phyloP scores from a whole-genome alignment of 768 basidiomycete species.

The Kwoniella sp. region DNA sequence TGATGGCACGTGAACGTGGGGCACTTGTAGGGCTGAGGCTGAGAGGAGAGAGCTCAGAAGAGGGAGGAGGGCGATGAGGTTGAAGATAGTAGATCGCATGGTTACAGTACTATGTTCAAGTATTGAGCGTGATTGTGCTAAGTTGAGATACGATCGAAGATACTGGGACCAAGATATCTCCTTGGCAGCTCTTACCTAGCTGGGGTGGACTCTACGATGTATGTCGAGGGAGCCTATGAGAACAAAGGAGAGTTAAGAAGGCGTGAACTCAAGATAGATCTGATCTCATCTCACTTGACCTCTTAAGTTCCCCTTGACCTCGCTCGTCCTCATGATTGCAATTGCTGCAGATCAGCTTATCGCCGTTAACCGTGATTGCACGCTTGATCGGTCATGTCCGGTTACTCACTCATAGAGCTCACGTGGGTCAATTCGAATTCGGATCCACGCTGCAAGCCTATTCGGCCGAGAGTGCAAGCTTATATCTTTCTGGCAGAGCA shows the following conservation, averaged over 20 bases:
- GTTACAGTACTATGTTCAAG: no score
- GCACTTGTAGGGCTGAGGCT: constrained; percentile 33
- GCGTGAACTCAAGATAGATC: no score
- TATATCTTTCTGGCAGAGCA: no score
- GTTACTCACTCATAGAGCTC: not conserved
- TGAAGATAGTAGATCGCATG: not conserved
- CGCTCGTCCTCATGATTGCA: not conserved
- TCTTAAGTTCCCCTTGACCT: not conserved
- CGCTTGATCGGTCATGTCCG: not conserved
- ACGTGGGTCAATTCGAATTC: not conserved
- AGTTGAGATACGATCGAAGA: no score
- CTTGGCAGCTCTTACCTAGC: no score
- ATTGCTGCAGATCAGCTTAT: no score
- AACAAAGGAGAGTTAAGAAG: no score
- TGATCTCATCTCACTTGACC: no score
- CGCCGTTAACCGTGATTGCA: not conserved
- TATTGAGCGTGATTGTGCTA: no score
- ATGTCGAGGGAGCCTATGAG: no score
- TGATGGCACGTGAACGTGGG: constrained; percentile 34
- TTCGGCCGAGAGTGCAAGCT: not conserved
- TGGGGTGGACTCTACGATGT: no score
- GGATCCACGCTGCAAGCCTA: not conserved
- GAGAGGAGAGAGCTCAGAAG: constrained; percentile 20
- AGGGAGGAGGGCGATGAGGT: not conserved
- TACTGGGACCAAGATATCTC: no score